Conservation (phyloP, 1,139 yeast genomes). For the Yamadazyma epiphylla region DNA sequence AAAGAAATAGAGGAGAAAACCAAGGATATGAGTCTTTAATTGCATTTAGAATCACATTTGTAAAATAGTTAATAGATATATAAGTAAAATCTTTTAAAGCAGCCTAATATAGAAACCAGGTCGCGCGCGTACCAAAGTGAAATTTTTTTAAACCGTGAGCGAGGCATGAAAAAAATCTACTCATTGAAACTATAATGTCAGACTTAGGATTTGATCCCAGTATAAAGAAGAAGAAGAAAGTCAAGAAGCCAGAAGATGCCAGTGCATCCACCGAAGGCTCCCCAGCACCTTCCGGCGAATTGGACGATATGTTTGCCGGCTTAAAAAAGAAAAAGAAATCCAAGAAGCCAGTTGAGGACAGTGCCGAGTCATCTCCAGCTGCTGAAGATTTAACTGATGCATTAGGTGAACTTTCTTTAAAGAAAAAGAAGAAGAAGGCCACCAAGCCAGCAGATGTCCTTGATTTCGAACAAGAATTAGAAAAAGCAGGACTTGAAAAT, state of each 20-base stretch:
- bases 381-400: slow-evolving; percentile 58
- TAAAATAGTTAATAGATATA: too few species aligned
- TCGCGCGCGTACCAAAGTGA: slow-evolving; percentile 1
- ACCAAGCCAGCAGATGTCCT: slow-evolving; percentile 54
- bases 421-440: slow-evolving; percentile 85
- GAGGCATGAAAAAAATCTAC: not conserved
- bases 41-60: too few species aligned
- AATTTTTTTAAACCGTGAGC: slow-evolving; percentile 9
- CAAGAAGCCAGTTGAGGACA: slow-evolving; percentile 37
- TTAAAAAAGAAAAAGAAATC: slow-evolving; percentile 53
- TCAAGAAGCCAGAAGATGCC: slow-evolving; percentile 41
- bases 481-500: slow-evolving; percentile 75
- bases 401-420: slow-evolving; percentile 71
- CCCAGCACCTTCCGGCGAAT: slow-evolving; percentile 29
- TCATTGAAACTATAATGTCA: slow-evolving; percentile 24
- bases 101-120: too few species aligned
- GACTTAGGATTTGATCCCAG: slow-evolving; percentile 77
- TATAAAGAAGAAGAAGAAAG: slow-evolving; percentile 85
- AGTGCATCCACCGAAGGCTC: slow-evolving; percentile 26
- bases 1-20: slow-evolving; percentile 10
- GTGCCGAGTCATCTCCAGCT: slow-evolving; percentile 31
- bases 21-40: too few species aligned
- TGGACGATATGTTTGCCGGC: slow-evolving; percentile 53
- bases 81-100: too few species aligned
- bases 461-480: slow-evolving; percentile 87